These are phyloP conservation scores for Myrica gale DNA, from an alignment of 306 rosid genomes.

Conservation along the genomic window DNA sequence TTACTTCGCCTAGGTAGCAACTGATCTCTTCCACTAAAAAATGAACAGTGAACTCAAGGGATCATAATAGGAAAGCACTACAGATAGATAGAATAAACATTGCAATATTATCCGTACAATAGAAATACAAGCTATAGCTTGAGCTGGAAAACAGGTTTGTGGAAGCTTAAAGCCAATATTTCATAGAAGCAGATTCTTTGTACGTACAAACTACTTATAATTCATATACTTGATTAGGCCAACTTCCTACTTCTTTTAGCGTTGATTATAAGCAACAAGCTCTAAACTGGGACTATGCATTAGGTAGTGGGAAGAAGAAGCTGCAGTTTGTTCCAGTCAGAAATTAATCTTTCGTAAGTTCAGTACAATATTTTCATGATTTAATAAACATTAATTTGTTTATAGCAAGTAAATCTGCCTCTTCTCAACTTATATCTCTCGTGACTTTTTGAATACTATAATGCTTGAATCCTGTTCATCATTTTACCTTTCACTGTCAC, in stretches of 20 bases:
- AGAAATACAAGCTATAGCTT: not conserved
- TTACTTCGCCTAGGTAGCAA: constrained; percentile 76
- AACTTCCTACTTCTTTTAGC: not conserved
- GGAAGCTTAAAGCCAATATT: constrained; percentile 5
- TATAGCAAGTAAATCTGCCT: not conserved
- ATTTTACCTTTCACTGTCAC: not conserved
- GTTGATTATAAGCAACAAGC: not conserved
- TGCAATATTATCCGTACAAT: not conserved
- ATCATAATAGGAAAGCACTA: constrained; percentile 15
- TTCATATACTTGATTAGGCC: not conserved
- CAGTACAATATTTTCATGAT: no score
- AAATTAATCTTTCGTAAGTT: not conserved
- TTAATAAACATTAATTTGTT: not conserved
- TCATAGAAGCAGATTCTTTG: not conserved
- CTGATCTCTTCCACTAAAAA: constrained; percentile 65
- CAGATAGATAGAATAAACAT: not conserved
- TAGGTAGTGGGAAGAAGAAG: not conserved
- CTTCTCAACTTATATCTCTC: not conserved
- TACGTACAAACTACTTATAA: not conserved
- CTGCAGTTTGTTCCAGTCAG: not conserved
- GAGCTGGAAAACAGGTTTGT: not conserved
- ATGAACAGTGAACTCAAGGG: constrained; percentile 34
- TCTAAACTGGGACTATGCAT: not conserved
- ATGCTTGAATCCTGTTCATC: not conserved
- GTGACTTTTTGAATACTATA: not conserved